Evolutionary conservation across 352 stramenopile species (phyloP), one percentile per base, ranked within the genome.

Genomic region (Elongisporangium senticosum): DNA sequence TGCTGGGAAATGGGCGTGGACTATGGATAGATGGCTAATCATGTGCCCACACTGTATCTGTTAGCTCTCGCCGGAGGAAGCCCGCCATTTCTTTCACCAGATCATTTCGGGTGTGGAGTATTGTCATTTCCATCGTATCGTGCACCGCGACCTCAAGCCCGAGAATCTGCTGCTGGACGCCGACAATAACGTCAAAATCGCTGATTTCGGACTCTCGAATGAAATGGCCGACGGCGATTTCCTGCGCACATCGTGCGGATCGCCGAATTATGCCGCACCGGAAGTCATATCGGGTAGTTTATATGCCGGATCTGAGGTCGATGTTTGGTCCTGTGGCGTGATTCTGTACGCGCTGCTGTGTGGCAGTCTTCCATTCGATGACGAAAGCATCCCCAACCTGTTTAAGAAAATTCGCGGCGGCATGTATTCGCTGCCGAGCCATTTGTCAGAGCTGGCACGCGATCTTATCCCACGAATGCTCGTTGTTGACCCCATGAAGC

Each of bases 151-250:
- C 76, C 79, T 99, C 37, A 99, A 99, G 71, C 96, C 96, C 4
- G 96, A 99, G 55, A 99, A 99, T 72, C 67, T 99, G 51, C 79
- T 99, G 50, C 72, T 99, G 28, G 97, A 99, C 74, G 92, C 89
- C 8, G 96, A 99, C 69, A 97, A 98, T 65, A 99, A 99, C 71
- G 97, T 99, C 67, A 99, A 99, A 74, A 98, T 99, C 74, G 98
- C 97, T 10, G 98, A 99, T 72, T 99, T 99, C 79, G 98, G 98
- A 20, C 84, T 99, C 11, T 98, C 93, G 19, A 99, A 99, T 74
- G 83, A 98, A 51, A 99, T 99, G 87, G 75, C 95, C 24, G 98
- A 99, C 74, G 98, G 98, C 58, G 95, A 99, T 54, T 99, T 99
- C 65, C 78, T 99, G 59, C 86, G 95, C 48, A 99, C 98, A 51